Base-by-base conservation (phyloP, 1,139 yeast genomes). In the Sugiyamaella neomexicana region DNA sequence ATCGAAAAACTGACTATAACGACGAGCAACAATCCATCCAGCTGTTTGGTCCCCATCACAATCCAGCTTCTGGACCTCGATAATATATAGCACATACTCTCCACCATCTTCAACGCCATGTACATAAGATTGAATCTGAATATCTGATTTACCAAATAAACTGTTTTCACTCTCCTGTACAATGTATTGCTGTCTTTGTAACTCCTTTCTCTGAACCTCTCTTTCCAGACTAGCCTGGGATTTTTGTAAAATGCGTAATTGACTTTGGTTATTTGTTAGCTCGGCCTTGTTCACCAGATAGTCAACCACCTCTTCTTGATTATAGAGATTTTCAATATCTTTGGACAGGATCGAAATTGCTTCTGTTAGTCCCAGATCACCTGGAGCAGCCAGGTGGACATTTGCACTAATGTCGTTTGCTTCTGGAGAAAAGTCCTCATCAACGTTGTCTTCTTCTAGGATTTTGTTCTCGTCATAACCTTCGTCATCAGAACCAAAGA, bases 1-100 rank as follows among this genome's bases (percentile, higher is more conserved):
- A 58, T 79, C 81, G 69, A 78, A 83, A 68, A 91, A 91, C 64
- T 91, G 97, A 63, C 89, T 87, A 65, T 83, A 91, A 55, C 98
- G 74, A 62, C 97, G 74, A 0, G 96, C 95, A 32, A 90, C 89
- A 50, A 89, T 83, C 97, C 97, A 91, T 0, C 91, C 89, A 0
- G 93, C 89, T 7, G 81, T 75, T 6, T 80, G 78, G 5, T 73
- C 73, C 15, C 76, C 75, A 2, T 77, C 65, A 10, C 74, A 69
- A 31, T 73, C 73, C 39, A 76, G 68, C 58, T 84, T 83, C 56
- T 83, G 85, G 4, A 90, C 89, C 64, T 86, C 91, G 42, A 91
- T 85, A 41, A 89, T 79, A 68, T 90, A 91, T 53, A 86, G 73
- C 2, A 83, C 80, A 58, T 80, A 86, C 49, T 82, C 87, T 0